Base-by-base conservation (phyloP, 2,329 filamentous ascomycete genomes). In the Colletotrichum ledebouriae region DNA sequence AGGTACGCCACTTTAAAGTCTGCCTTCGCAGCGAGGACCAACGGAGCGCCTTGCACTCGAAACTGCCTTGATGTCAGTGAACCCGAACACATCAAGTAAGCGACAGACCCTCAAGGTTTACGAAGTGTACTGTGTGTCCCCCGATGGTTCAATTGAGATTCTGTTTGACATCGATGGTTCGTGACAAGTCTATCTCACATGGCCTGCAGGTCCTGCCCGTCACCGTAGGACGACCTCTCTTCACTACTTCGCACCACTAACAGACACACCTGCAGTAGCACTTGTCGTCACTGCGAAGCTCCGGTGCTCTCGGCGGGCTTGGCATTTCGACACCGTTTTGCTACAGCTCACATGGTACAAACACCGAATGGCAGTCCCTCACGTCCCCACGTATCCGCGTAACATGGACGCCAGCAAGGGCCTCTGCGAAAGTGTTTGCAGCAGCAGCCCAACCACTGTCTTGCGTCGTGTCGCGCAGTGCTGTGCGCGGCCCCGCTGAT, bases 291-390 rank as follows among this genome's bases (percentile, higher is more conserved):
- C 50, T 41, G 49, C 55, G 47, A 65, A 55, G 55, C 55, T 65
- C 65, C 47, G 50, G 62, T 47, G 61, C 66, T 49, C 55, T 67
- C 39, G 60, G 65, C 37, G 65, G 60, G 22, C 66, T 69, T 65
- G 66, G 61, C 62, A 60, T 47, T 50, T 65, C 42, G 66, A 56
- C 49, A 65, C 49, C 56, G 61, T 65, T 65, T 65, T 49, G n/a
- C 52, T 53, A 39, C 39, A 39, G n/a, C 33, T 37, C 29, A n/a
- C 59, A 52, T 22, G 37, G 33, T 65, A 22, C 49, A 56, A 13
- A 25, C 44, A 42, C 61, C 34, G 47, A 10, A 42, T 33, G 41
- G 50, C 64, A 63, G 42, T 42, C 59, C 42, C 50, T 67, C 64
- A 57, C 52, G 59, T 33, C 63, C 44, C 34, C 44, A 52, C 64